Conservation (phyloP, 2,329 filamentous ascomycete species). For the Huntiella abstrusa region DNA sequence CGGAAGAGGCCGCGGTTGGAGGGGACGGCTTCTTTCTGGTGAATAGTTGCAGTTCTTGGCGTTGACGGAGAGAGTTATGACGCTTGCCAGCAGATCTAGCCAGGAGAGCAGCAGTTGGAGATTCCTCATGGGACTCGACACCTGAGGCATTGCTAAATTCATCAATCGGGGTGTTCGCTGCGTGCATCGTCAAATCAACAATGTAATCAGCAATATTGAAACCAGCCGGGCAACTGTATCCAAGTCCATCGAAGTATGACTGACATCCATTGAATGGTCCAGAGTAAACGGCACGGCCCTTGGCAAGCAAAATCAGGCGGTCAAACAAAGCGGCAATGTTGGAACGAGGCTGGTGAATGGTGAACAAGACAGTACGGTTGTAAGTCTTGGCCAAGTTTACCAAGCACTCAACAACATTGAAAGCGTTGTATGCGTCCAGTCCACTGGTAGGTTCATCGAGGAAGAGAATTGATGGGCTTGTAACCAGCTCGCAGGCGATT, state of each 20-base stretch:
- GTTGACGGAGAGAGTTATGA: constrained; percentile 62
- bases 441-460: constrained; percentile 94
- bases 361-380: constrained; percentile 93
- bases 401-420: constrained; percentile 91
- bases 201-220: constrained; percentile 99
- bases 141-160: constrained; percentile 21
- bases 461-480: constrained; percentile 91
- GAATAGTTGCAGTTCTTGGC: constrained; percentile 79
- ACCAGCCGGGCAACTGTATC: constrained; percentile 81
- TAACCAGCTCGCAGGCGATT: constrained; percentile 94
- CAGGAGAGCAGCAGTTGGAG: constrained; percentile 74
- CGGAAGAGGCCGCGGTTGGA: constrained; percentile 43
- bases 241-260: constrained; percentile 76
- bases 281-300: constrained; percentile 81
- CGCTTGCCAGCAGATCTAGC: constrained; percentile 42
- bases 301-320: constrained; percentile 73
- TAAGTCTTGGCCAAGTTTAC: constrained; percentile 91
- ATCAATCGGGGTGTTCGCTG: constrained; percentile 35
- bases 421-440: constrained; percentile 90
- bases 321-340: constrained; percentile 98
- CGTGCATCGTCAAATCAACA: constrained; percentile 95
- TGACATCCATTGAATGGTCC: constrained; percentile 80
- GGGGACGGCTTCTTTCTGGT: constrained; percentile 52
- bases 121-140: constrained; percentile 64
- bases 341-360: constrained; percentile 91